Evolutionary conservation across 768 basidiomycete species (phyloP), one percentile per base, ranked within the genome.

Genomic region (Psilocybe azurescens): DNA sequence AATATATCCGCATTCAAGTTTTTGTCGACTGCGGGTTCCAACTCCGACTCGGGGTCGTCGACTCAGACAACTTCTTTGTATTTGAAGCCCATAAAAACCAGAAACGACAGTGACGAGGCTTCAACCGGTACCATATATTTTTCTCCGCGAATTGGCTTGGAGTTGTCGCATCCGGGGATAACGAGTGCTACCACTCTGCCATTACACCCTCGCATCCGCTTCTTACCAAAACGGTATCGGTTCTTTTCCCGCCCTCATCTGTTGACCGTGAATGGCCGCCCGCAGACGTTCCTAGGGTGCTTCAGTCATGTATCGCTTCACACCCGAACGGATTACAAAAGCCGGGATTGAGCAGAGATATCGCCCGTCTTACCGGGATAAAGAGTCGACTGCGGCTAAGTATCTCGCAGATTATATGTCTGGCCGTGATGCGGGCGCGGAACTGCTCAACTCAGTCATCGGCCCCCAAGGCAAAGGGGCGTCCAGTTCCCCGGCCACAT

Each of bases 121-220:
- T 20, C 71, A 76, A 5, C 36, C 24, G 24, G 2, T 24, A 24
- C 24, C 11, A 76, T 91, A 18, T 89, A 85, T 70, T 74, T 74
- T 41, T 91, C 91, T 41, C 91, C 92, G 14, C 84, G 91, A 18
- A 87, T 94, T 48, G 91, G 92, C 3, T 77, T 94, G 30, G 91
- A 93, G 56, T 82, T 93, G 20, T 90, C 91, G 6, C 85, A 91
- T 67, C 78, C 85, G 0, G 78, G 84, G 7, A 84, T 84, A 4
- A 84, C 78, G 1, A 57, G 65, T 20, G 66, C 70, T 4, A 59
- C 24, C 28, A 67, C 75, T 2, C 71, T 76, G 2, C 68, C 74
- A 4, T 66, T 74, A 8, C 80, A 85, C 66, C 85, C 85, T 1
- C 83, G 92, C 30, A 81, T 90, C 52, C 53, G 72, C n/a, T 93